Percentiles rank a stretch among this genome's conserved stretches.
Conservation (phyloP, 2,329 filamentous ascomycete genomes). For the Davidsoniella eucalypti region DNA sequence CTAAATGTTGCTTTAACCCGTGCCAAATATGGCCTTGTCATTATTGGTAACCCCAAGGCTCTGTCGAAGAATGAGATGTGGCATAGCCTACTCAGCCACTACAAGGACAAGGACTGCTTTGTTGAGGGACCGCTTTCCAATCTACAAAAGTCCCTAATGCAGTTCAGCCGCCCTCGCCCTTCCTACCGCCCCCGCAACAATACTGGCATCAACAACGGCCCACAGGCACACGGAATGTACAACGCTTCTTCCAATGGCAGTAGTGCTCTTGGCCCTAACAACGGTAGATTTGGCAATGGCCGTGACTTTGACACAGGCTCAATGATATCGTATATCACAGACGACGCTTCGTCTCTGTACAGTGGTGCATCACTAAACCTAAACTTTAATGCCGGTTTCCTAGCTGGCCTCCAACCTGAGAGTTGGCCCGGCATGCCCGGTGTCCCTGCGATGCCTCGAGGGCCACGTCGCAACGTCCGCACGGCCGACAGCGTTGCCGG, state of each 20-base stretch:
- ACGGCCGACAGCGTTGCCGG: conserved; percentile 69
- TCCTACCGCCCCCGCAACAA: conserved; percentile 51
- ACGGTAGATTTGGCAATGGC: conserved; percentile 23
- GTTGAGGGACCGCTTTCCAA: conserved; percentile 93
- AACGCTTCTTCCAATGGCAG: conserved; percentile 1
- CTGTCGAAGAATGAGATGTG: conserved; percentile 94
- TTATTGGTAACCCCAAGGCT: conserved; percentile 94
- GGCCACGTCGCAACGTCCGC: conserved; percentile 49
- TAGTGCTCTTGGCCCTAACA: conserved; percentile 3
- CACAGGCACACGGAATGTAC: conserved; percentile 15
- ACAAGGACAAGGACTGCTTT: conserved; percentile 91
- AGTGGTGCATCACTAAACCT: conserved; percentile 67
- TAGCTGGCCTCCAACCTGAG: conserved; percentile 68
- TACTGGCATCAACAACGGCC: conserved; percentile 12
- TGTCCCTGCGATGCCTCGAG: conserved; percentile 39
- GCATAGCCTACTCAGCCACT: conserved; percentile 89
- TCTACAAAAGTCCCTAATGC: conserved; percentile 83
- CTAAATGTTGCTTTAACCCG: conserved; percentile 93
- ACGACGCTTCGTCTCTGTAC: conserved; percentile 86
- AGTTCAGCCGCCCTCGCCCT: conserved; percentile 88
- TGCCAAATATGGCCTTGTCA: conserved; percentile 91
- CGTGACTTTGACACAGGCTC: conserved; percentile 64
- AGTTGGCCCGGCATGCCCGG: conserved; percentile 73
- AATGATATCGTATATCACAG: conserved; percentile 86
- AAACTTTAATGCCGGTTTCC: conserved; percentile 85